Conservation (phyloP, 1,284 basidiomycete genomes). For the Apiotrichum montevideense region DNA sequence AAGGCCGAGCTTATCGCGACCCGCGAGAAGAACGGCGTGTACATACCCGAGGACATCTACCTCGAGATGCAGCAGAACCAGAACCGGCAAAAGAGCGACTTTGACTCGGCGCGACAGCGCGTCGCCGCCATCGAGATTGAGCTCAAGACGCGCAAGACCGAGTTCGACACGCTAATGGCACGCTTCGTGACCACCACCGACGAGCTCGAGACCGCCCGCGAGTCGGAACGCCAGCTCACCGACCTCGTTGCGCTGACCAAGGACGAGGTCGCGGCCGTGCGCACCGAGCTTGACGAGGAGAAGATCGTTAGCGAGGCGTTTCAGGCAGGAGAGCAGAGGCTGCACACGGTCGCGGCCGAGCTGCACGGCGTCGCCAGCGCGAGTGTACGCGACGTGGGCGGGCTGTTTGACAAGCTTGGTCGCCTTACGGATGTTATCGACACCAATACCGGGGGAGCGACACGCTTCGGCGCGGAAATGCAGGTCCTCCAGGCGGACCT, state of each 20-base stretch:
- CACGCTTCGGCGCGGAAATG: conserved; percentile 57
- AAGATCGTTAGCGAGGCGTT: conserved; percentile 67
- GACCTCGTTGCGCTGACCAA: conserved; percentile 56
- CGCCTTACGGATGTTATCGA: conserved; percentile 65
- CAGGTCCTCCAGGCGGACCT: conserved; percentile 60
- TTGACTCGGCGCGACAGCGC: conserved; percentile 72
- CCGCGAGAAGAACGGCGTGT: conserved; percentile 90
- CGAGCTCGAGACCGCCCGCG: conserved; percentile 57
- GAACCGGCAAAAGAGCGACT: conserved; percentile 65
- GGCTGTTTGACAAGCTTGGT: conserved; percentile 76
- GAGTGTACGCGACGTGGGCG: conserved; percentile 64
- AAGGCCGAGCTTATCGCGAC: conserved; percentile 82
- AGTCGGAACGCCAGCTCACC: conserved; percentile 54
- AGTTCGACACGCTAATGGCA: conserved; percentile 80
- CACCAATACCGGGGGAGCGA: conserved; percentile 62
- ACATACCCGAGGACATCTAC: conserved; percentile 84
- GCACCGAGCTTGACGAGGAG: conserved; percentile 67
- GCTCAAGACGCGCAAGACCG: conserved; percentile 69
- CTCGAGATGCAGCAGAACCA: conserved; percentile 71
- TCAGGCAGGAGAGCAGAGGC: conserved; percentile 62
- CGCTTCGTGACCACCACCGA: conserved; percentile 66
- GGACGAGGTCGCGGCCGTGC: conserved; percentile 55
- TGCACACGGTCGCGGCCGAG: conserved; percentile 65
- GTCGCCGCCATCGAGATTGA: conserved; percentile 77
- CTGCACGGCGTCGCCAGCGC: conserved; percentile 63